Conservation (phyloP, 441 rosid species). For the Euphorbia celastroides region DNA sequence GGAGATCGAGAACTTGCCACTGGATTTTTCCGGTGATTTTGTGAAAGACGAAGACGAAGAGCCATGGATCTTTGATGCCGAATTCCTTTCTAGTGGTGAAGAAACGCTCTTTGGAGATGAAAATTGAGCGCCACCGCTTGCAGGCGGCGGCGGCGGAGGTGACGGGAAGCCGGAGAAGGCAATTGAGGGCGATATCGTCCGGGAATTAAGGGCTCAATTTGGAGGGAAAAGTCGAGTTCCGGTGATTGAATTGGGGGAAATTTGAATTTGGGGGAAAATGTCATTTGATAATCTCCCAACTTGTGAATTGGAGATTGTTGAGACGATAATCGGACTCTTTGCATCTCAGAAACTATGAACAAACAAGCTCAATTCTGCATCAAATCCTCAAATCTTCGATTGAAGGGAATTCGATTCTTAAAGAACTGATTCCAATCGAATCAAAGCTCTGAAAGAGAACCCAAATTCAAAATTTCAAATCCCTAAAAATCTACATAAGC, state of each 20-base stretch:
- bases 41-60: conserved; percentile 68
- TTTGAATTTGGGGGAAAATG: conserved; percentile 73
- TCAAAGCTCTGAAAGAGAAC: too few species aligned
- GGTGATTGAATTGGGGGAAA: conserved; percentile 50
- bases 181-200: conserved; percentile 72
- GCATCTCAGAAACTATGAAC: conserved; percentile 55
- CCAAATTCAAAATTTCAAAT: conserved; percentile 21
- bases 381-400: conserved; percentile 18
- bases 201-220: conserved; percentile 70
- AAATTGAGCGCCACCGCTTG: conserved; percentile 73
- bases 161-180: conserved; percentile 76
- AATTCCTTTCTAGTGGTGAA: conserved; percentile 63
- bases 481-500: too few species aligned
- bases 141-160: conserved; percentile 63
- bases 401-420: conserved; percentile 3
- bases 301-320: conserved; percentile 67
- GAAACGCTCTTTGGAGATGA: conserved; percentile 61
- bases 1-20: conserved; percentile 81
- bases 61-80: conserved; percentile 82
- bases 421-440: conserved; percentile 11
- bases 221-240: conserved; percentile 50
- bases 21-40: conserved; percentile 74
- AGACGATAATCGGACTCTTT: conserved; percentile 74
- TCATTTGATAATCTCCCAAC: conserved; percentile 80
- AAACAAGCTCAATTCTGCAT: conserved; percentile 14